phyloP scores from a whole-genome alignment of 2,329 filamentous ascomycete species.

The Salinomyces thailandicus region DNA sequence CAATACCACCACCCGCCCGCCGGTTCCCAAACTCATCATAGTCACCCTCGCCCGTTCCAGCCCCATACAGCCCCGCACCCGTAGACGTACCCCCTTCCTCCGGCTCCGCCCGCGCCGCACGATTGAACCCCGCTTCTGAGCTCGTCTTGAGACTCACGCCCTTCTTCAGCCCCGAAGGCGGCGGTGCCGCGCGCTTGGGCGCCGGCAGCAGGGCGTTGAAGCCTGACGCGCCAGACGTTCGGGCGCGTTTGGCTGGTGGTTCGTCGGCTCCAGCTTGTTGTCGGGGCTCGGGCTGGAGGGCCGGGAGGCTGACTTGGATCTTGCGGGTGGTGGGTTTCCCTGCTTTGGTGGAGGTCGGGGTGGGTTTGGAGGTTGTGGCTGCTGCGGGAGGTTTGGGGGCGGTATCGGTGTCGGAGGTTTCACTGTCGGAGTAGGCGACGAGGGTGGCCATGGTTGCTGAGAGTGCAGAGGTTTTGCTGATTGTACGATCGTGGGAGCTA shows the following conservation, averaged over 20 bases:
- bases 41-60: constrained; percentile 3
- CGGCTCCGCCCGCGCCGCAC: constrained; percentile 44
- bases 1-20: no score
- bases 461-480: not conserved
- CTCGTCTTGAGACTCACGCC: constrained; percentile 73
- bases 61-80: no score
- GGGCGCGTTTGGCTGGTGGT: constrained; percentile 62
- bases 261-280: constrained; percentile 33
- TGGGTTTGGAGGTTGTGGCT: constrained; percentile 17
- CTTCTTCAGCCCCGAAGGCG: constrained; percentile 33
- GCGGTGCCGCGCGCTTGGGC: constrained; percentile 51
- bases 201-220: constrained; percentile 82
- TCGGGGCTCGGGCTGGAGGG: constrained; percentile 26
- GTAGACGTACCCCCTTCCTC: constrained; percentile 34
- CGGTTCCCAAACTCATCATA: constrained; percentile 8
- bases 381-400: constrained; percentile 19
- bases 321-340: constrained; percentile 57
- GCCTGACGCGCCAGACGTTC: constrained; percentile 58
- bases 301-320: constrained; percentile 69
- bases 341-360: constrained; percentile 20
- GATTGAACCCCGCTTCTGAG: constrained; percentile 68
- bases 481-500: no score
- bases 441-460: constrained; percentile 51
- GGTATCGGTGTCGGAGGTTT: constrained; percentile 48
- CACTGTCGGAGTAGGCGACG: constrained; percentile 75